These are phyloP conservation scores for Aphanocladium album DNA, from an alignment of 2,329 filamentous ascomycete species.

Conservation along the genomic window DNA sequence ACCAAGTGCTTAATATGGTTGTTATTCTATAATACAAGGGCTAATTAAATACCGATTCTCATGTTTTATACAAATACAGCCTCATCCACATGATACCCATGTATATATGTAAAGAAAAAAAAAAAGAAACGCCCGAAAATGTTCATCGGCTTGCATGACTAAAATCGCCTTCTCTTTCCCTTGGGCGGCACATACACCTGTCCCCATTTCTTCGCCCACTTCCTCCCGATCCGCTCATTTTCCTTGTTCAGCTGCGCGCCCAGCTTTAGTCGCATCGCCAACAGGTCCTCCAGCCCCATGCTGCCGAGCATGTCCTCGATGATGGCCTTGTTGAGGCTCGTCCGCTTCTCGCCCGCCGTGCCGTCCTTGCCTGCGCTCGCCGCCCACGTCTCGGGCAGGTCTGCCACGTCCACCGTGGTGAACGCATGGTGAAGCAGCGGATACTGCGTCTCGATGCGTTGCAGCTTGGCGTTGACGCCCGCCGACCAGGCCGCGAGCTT, in stretches of 20 bases:
- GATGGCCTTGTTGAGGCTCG: conserved; percentile 24
- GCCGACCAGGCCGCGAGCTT: conserved; percentile 44
- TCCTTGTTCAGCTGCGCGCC: conserved; percentile 16
- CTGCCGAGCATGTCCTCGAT: conserved; percentile 25
- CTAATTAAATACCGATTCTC: not conserved
- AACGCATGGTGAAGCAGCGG: conserved; percentile 39
- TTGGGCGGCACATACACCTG: not conserved
- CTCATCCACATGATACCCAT: not conserved
- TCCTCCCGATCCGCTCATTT: not conserved
- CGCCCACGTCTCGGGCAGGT: conserved; percentile 23
- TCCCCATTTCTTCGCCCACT: not conserved
- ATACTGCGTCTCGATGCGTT: conserved; percentile 34
- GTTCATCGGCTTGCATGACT: not conserved
- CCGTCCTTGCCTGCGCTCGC: not conserved
- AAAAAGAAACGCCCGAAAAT: not conserved
- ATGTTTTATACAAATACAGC: not conserved
- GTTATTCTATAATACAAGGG: not conserved
- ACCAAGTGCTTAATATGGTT: too few species aligned
- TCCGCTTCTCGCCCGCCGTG: not conserved
- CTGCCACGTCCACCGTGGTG: conserved; percentile 26
- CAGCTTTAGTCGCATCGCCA: conserved; percentile 19
- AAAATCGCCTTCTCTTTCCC: conserved; percentile 5
- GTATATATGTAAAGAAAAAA: not conserved
- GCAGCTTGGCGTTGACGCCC: conserved; percentile 36
- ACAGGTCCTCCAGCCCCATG: conserved; percentile 23